A percentile compares a stretch with the other conserved stretches of the same genome.
Conservation (phyloP, 495 filamentous ascomycete genomes). For the Penicillium riverlandense region DNA sequence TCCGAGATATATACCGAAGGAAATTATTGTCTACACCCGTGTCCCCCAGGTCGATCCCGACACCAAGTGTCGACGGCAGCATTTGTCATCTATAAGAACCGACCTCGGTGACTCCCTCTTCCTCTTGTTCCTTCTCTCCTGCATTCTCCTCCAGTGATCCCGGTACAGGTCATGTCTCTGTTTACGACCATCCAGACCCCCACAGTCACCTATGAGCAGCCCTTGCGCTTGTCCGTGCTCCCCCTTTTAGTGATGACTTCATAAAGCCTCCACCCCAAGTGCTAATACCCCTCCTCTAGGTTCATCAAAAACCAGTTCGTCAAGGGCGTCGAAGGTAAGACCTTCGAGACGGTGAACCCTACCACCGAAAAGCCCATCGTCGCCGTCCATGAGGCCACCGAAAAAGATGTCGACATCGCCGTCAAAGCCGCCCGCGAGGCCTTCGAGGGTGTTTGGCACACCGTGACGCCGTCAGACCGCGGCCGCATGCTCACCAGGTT, state of each 20-base stretch:
- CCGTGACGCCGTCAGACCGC: conserved; percentile 68
- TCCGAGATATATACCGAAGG: too few species aligned
- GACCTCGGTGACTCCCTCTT: not conserved
- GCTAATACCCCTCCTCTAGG: too few species aligned
- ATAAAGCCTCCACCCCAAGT: too few species aligned
- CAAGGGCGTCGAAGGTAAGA: conserved; percentile 72
- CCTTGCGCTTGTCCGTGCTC: conserved; percentile 83
- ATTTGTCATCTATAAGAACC: too few species aligned
- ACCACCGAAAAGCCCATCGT: conserved; percentile 61
- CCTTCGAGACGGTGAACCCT: conserved; percentile 70
- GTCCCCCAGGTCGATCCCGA: too few species aligned
- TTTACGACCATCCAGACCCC: conserved; percentile 35
- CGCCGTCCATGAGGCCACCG: conserved; percentile 81
- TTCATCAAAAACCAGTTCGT: conserved; percentile 99
- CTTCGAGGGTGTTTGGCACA: conserved; percentile 73
- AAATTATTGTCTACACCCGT: too few species aligned
- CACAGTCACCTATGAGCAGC: conserved; percentile 65
- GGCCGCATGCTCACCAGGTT: conserved; percentile 70
- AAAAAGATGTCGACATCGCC: conserved; percentile 80
- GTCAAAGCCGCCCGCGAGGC: conserved; percentile 86
- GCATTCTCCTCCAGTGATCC: conserved; percentile 12
- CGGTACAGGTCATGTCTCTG: conserved; percentile 26
- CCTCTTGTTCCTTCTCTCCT: conserved; percentile 2
- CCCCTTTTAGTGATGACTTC: too few species aligned
- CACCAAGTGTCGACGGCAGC: too few species aligned